Conservation (phyloP, 176 grass and related monocot genomes). For the Themeda triandra region DNA sequence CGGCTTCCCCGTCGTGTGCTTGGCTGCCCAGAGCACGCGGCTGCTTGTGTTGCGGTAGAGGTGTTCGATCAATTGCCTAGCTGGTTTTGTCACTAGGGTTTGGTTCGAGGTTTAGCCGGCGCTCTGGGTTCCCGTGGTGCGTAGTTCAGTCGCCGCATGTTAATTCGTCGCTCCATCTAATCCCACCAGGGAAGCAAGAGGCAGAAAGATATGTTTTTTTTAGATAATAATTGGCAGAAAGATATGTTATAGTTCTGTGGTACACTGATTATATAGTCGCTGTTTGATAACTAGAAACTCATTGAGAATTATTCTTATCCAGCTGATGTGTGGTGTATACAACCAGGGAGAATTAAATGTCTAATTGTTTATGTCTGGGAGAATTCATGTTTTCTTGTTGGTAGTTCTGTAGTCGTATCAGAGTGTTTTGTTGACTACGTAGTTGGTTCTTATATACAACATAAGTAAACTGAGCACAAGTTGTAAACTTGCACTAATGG, state of each 20-base stretch:
- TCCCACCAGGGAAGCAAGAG: neutral
- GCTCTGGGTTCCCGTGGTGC: neutral
- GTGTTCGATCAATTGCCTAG: slow-evolving; percentile 19
- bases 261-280: neutral
- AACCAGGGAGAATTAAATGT: neutral
- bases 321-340: neutral
- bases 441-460: neutral
- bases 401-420: neutral
- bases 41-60: neutral
- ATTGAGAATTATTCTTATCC: neutral
- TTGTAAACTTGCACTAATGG: neutral
- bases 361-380: neutral
- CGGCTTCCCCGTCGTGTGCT: neutral
- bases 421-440: neutral
- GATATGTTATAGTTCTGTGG: neutral
- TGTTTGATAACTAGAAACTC: neutral
- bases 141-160: neutral
- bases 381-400: neutral
- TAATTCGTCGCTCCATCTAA: neutral
- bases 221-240: neutral
- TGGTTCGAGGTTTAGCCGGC: neutral
- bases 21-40: neutral
- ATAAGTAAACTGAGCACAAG: neutral
- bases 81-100: neutral
- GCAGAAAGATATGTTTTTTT: neutral